phyloP scores from a whole-genome alignment of 768 basidiomycete genomes.

The Amanita pseudoporphyria region DNA sequence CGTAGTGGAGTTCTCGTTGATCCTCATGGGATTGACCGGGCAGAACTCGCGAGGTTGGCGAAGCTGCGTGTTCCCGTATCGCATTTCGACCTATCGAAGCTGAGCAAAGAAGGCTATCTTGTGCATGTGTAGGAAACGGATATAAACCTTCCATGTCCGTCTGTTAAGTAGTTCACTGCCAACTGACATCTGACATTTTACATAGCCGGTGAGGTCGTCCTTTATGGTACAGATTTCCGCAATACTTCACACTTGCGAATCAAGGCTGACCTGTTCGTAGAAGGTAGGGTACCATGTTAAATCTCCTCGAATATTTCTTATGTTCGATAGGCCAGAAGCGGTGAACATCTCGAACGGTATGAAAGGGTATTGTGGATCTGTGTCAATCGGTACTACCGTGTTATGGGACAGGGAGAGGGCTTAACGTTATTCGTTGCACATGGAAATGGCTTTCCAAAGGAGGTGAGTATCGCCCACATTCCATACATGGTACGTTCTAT shows the following conservation, averaged over 20 bases:
- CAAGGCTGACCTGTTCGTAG: constrained; percentile 95
- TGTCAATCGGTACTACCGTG: no score
- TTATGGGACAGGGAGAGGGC: no score
- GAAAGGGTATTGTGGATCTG: no score
- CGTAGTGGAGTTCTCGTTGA: constrained; percentile 95
- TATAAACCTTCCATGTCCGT: constrained; percentile 78
- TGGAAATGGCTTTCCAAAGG: no score
- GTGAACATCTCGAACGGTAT: constrained; percentile 95
- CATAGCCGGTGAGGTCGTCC: constrained; percentile 81
- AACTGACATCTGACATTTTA: background rate
- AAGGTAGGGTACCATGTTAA: constrained; percentile 33
- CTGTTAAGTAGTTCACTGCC: background rate
- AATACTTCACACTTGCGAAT: constrained; percentile 92
- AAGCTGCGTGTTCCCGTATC: constrained; percentile 72
- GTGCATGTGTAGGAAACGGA: constrained; percentile 94
- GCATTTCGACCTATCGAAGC: constrained; percentile 76
- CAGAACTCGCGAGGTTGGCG: constrained; percentile 85
- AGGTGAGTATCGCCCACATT: no score
- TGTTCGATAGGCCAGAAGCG: constrained; percentile 61
- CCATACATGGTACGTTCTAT: no score
- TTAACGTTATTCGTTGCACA: no score
- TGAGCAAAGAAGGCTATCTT: constrained; percentile 89
- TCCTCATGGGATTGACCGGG: constrained; percentile 79
- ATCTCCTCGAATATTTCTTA: background rate
- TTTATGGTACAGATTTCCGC: constrained; percentile 95